phyloP scores from a whole-genome alignment of 1,284 basidiomycete species.

The Phenoliferia sp. region DNA sequence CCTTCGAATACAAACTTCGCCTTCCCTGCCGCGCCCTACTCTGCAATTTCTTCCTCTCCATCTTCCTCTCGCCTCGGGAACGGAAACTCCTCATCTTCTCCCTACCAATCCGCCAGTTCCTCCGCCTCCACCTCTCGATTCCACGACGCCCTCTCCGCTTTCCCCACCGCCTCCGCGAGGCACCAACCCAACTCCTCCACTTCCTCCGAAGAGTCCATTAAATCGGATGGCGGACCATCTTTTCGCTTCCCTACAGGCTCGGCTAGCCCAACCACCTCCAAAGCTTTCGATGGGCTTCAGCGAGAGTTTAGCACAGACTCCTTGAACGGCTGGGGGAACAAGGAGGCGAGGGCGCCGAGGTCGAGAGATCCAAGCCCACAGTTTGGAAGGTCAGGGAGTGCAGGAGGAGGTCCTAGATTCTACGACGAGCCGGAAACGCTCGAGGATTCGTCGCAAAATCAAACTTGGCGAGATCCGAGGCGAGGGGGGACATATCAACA shows the following conservation, averaged over 20 bases:
- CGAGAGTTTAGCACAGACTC: conserved; percentile 9
- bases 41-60: background rate
- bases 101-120: background rate
- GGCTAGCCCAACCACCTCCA: conserved; percentile 5
- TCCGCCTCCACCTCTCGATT: conserved; percentile 14
- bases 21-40: conserved; percentile 1
- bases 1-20: background rate
- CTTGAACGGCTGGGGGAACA: background rate
- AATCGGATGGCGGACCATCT: conserved; percentile 1
- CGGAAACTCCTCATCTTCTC: background rate
- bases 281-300: conserved; percentile 20
- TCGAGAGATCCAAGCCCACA: conserved; percentile 5
- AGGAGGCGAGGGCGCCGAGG: background rate
- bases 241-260: conserved; percentile 5
- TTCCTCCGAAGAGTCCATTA: conserved; percentile 11
- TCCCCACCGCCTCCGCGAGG: conserved; percentile 13
- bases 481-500: background rate
- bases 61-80: background rate
- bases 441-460: background rate
- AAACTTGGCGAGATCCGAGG: background rate
- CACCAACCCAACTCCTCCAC: conserved; percentile 11
- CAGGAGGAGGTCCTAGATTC: background rate
- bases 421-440: conserved; percentile 2
- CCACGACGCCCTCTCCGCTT: conserved; percentile 18
- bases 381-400: conserved; percentile 2